Conservation (phyloP, 305 asterid species). For the Euphrasia arctica region DNA sequence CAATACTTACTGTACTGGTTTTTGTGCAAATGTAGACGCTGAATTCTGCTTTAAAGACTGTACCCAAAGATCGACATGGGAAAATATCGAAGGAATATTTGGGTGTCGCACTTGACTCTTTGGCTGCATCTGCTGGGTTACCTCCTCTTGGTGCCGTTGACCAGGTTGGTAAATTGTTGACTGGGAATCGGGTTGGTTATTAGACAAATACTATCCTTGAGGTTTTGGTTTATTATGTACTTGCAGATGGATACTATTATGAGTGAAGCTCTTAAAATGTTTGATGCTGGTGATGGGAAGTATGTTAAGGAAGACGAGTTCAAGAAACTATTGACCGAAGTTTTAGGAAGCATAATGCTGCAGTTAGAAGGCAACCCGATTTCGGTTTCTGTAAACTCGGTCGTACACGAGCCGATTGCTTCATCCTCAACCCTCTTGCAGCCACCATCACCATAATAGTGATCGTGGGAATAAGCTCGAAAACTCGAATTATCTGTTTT, state of each 20-base stretch:
- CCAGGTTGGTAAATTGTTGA: slow-evolving; percentile 53
- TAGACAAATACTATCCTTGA: background rate
- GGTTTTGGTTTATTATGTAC: background rate
- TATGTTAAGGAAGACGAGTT: slow-evolving; percentile 76
- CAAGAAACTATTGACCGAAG: slow-evolving; percentile 69
- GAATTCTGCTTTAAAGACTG: slow-evolving; percentile 46
- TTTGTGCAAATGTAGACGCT: slow-evolving; percentile 43
- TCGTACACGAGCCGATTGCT: slow-evolving; percentile 73
- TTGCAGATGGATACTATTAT: slow-evolving; percentile 66
- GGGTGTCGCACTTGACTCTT: slow-evolving; percentile 57
- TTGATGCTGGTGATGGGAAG: slow-evolving; percentile 59
- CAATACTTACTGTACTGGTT: background rate
- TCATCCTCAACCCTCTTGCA: slow-evolving; percentile 56
- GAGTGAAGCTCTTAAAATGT: slow-evolving; percentile 56
- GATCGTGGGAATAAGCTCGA: background rate
- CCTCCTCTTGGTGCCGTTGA: slow-evolving; percentile 82
- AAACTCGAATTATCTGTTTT: slow-evolving; percentile 11
- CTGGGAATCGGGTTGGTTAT: background rate
- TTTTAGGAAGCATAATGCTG: slow-evolving; percentile 71
- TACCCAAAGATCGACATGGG: slow-evolving; percentile 60
- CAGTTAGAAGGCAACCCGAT: slow-evolving; percentile 75
- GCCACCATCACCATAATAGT: slow-evolving; percentile 35
- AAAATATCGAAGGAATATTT: slow-evolving; percentile 63
- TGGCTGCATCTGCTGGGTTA: slow-evolving; percentile 75
- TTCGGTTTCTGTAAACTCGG: slow-evolving; percentile 69